Percentiles rank a stretch among this genome's conserved stretches.
Conservation (phyloP, 2,329 filamentous ascomycete species). For the Microsporum ferrugineum region DNA sequence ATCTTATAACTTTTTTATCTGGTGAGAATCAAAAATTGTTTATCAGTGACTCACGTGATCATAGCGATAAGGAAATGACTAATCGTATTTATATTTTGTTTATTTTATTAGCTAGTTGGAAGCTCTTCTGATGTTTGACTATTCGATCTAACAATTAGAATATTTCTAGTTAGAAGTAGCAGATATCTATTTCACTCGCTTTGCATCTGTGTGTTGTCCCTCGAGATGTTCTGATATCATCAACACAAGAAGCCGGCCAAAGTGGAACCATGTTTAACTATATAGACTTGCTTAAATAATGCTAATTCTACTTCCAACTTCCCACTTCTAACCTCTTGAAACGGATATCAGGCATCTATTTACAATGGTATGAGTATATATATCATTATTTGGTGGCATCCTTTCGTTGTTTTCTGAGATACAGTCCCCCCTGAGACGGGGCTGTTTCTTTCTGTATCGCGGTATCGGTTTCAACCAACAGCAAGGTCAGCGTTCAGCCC, state of each 20-base stretch:
- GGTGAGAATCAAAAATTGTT: conserved; percentile 6
- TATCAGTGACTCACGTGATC: conserved; percentile 1
- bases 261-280: not conserved
- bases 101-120: not conserved
- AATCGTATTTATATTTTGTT: not conserved
- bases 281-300: not conserved
- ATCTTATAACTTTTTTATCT: not conserved
- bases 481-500: not conserved
- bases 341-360: not conserved
- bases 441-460: not conserved
- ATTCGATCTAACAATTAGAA: too few relatives aligned
- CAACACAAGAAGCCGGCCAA: too few relatives aligned
- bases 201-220: too few relatives aligned
- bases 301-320: not conserved
- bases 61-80: not conserved
- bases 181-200: too few relatives aligned
- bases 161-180: too few relatives aligned
- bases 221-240: too few relatives aligned
- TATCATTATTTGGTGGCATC: not conserved
- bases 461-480: not conserved
- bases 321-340: not conserved
- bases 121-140: too few relatives aligned
- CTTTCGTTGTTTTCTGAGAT: not conserved
- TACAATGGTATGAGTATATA: not conserved
- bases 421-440: not conserved